These are phyloP conservation scores for Parietaria judaica DNA, from an alignment of 306 rosid genomes.

Conservation along the genomic window DNA sequence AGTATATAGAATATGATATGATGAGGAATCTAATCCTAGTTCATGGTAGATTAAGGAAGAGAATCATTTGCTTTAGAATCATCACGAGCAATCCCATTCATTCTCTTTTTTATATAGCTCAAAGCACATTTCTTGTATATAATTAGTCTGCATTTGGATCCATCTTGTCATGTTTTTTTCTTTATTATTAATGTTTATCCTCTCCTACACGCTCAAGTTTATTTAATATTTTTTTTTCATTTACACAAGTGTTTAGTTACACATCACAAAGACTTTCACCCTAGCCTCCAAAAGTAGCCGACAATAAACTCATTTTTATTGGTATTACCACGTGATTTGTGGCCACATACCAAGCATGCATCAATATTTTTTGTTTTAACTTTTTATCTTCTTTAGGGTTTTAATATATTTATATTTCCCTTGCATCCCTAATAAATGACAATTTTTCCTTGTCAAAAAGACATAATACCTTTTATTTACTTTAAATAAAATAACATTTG, in stretches of 20 bases:
- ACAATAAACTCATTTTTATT: conserved; percentile 68
- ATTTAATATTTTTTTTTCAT: conserved; percentile 43
- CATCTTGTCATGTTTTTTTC: conserved; percentile 41
- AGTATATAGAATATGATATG: conserved; percentile 8
- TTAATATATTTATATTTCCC: conserved; percentile 7
- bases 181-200: conserved; percentile 48
- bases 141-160: conserved; percentile 25
- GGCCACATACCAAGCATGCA: conserved; percentile 56
- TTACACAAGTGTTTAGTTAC: conserved; percentile 30
- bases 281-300: conserved; percentile 71
- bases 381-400: conserved; percentile 14
- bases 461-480: background rate
- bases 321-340: conserved; percentile 72
- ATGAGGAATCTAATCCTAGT: conserved; percentile 28
- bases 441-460: background rate
- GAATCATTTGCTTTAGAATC: conserved; percentile 49
- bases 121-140: background rate
- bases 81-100: conserved; percentile 27
- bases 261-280: conserved; percentile 48
- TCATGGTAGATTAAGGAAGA: conserved; percentile 27
- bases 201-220: conserved; percentile 62
- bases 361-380: conserved; percentile 36
- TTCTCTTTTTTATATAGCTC: conserved; percentile 11
- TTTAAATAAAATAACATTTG: background rate
- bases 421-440: conserved; percentile 3